Percentiles rank a stretch among this genome's conserved stretches.
These are phyloP conservation scores for Wallacemonas sp. DNA, from an alignment of 208 protist genomes.

Conservation along the genomic window DNA sequence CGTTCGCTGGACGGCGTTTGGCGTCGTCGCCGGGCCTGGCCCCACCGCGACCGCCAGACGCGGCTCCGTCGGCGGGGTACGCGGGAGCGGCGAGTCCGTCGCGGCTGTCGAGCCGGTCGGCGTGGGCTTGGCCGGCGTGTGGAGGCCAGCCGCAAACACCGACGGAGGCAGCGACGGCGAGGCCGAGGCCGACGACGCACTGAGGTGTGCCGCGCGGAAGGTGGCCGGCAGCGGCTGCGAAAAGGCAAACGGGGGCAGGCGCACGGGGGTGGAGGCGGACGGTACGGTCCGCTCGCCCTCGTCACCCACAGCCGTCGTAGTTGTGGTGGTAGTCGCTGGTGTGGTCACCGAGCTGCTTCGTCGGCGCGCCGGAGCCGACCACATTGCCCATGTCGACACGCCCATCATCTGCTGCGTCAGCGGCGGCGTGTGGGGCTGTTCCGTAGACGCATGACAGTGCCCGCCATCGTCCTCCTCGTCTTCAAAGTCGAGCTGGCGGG, in stretches of 20 bases:
- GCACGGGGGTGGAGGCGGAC: background rate
- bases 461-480: conserved; percentile 6
- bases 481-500: conserved; percentile 13
- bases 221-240: conserved; percentile 7
- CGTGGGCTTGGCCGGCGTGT: too few relatives aligned
- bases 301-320: background rate
- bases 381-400: background rate
- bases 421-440: background rate
- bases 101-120: too few relatives aligned
- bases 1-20: background rate
- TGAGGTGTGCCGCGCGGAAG: background rate
- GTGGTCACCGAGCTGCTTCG: background rate
- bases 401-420: background rate
- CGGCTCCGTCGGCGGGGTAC: background rate
- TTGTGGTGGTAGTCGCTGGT: background rate
- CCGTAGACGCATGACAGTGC: background rate
- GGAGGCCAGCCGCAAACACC: too few relatives aligned
- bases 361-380: background rate
- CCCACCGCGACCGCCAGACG: background rate
- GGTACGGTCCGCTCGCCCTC: background rate
- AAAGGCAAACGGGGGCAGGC: too few relatives aligned
- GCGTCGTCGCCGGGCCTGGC: background rate
- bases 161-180: too few relatives aligned
- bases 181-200: background rate
- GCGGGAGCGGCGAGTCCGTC: background rate